phyloP scores from a whole-genome alignment of 345 rosid species.

The Trapa bicornis region DNA sequence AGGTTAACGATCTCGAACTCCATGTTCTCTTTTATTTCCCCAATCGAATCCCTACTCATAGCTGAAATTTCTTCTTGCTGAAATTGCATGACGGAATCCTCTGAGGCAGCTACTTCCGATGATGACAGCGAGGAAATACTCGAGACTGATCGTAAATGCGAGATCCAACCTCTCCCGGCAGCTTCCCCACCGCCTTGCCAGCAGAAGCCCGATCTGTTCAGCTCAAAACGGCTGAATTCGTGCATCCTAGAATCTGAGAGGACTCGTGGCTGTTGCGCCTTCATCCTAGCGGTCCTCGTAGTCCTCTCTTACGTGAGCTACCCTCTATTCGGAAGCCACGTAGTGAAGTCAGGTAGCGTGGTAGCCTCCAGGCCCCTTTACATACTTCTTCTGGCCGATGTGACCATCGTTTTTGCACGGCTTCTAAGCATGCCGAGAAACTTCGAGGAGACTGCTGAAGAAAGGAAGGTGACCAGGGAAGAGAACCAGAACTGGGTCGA shows the following conservation, averaged over 20 bases:
- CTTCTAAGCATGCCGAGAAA: constrained; percentile 23
- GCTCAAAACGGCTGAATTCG: constrained; percentile 38
- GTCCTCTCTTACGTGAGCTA: constrained; percentile 30
- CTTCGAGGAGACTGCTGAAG: constrained; percentile 22
- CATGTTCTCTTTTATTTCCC: background rate
- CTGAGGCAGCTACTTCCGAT: background rate
- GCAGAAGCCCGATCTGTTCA: constrained; percentile 16
- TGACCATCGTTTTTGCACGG: constrained; percentile 30
- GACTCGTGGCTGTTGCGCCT: constrained; percentile 41
- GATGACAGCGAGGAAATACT: background rate
- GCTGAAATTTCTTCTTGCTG: too few relatives aligned
- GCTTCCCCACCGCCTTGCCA: background rate
- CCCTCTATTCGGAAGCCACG: constrained; percentile 24
- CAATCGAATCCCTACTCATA: too few relatives aligned
- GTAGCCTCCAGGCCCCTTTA: constrained; percentile 49
- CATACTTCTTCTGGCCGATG: constrained; percentile 46
- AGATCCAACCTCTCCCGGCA: background rate
- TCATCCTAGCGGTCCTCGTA: constrained; percentile 41
- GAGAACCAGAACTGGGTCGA: constrained; percentile 34
- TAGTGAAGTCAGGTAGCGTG: constrained; percentile 25
- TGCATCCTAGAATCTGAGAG: constrained; percentile 45
- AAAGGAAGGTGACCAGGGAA: constrained; percentile 11
- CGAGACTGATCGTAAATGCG: background rate
- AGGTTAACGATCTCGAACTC: background rate
- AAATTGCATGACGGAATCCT: too few relatives aligned